Evolutionary conservation across 2,329 filamentous ascomycete species (phyloP), one percentile per base, ranked within the genome.

Genomic region (Tricladium varicosporioides): DNA sequence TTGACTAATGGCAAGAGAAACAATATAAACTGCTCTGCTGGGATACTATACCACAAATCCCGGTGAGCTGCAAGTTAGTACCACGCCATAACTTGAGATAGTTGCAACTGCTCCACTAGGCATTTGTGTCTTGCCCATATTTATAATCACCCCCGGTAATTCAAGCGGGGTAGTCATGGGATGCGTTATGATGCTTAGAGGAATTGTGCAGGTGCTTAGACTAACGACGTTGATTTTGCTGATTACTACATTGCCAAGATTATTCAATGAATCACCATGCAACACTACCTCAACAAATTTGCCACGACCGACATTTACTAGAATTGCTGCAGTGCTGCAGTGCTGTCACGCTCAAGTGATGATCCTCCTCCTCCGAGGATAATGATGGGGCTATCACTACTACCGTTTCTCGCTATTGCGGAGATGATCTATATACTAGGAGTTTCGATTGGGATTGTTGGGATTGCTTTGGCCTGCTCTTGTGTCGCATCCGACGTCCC

Each of bases 301-400:
- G 13, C 51, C 51, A 51, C 48, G 42, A 5, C 48, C 33, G 18
- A 40, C 51, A 10, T 36, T 33, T 11, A 31, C 27, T 14, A n/a
- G 10, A 14, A 53, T 16, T 36, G 42, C 47, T 9, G 51, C 36
- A 11, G 27, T 13, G 40, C 16, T 9, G 51, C 36, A 11, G 27
- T 13, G 40, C 16, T 31, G n/a, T 31, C 51, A 13, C 27, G 3
- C 22, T 36, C 22, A 13, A 53, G 31, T 4, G 43, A 40, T 15
- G 48, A 51, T 11, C 48, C 48, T 11, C 15, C 48, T 11, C 15
- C 32, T 5, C 32, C 32, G 5, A 51, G 93, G 11, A 97, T 93
- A 0, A 97, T 93, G 15, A 16, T 31, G 0, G 83, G 97, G 54
- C 92, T 91, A 94, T 77, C 57, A 86, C 55, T 48, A 45, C 27